phyloP scores from a whole-genome alignment of 2,329 filamentous ascomycete genomes.

The Pseudogymnoascus sp. region DNA sequence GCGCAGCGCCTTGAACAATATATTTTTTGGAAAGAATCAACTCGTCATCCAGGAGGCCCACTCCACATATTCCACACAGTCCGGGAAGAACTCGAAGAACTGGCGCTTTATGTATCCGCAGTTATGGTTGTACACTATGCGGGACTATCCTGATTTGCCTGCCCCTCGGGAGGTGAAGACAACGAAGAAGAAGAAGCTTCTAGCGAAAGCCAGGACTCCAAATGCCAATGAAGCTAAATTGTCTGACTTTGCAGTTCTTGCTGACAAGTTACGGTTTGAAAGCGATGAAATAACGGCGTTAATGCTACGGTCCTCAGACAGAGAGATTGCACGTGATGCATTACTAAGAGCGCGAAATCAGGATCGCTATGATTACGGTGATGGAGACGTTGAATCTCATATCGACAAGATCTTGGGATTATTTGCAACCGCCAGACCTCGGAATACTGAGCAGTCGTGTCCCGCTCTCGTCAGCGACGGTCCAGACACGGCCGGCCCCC shows the following conservation, averaged over 20 bases:
- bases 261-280: conserved; percentile 15
- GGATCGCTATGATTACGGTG: background rate
- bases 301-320: background rate
- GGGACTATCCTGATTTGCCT: conserved; percentile 22
- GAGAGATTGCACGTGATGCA: background rate
- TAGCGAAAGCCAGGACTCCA: conserved; percentile 14
- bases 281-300: conserved; percentile 12
- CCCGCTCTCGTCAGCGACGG: background rate
- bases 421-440: background rate
- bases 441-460: background rate
- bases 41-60: conserved; percentile 15
- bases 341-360: background rate
- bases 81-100: background rate
- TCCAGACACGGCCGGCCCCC: background rate
- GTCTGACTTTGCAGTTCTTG: conserved; percentile 14
- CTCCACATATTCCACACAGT: background rate
- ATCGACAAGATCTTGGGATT: background rate
- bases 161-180: conserved; percentile 16
- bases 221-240: conserved; percentile 13
- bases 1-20: background rate
- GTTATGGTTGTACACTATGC: conserved; percentile 29
- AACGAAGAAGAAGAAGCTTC: conserved; percentile 17
- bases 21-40: background rate
- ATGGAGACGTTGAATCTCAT: background rate
- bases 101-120: conserved; percentile 20